Conservation (phyloP, 2,329 filamentous ascomycete genomes). For the Cylindrodendrum hubeiense region DNA sequence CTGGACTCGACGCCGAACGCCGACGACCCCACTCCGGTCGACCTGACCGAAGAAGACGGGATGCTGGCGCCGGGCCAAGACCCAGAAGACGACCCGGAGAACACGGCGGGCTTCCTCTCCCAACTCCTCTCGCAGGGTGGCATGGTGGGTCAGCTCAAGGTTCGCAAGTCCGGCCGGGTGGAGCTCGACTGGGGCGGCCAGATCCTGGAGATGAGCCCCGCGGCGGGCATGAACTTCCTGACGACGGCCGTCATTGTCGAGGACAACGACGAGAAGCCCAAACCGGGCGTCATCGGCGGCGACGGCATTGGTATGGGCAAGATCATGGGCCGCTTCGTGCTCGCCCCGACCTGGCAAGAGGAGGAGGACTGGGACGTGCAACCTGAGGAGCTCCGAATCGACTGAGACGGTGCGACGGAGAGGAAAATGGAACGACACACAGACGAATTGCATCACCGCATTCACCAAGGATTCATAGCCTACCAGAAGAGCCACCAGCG, state of each 20-base stretch:
- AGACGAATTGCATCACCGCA: not conserved
- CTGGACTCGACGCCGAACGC: conserved; percentile 48
- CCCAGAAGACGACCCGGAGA: conserved; percentile 48
- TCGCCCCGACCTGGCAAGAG: conserved; percentile 70
- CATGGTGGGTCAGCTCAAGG: conserved; percentile 70
- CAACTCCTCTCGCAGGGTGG: conserved; percentile 64
- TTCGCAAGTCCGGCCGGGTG: conserved; percentile 72
- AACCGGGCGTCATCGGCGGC: conserved; percentile 57
- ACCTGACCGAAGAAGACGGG: conserved; percentile 56
- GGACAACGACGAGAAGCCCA: conserved; percentile 65
- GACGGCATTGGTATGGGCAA: conserved; percentile 72
- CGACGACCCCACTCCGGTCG: conserved; percentile 48
- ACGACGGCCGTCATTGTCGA: conserved; percentile 72
- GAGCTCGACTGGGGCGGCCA: conserved; percentile 74
- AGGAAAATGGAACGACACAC: conserved; percentile 1
- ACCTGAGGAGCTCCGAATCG: conserved; percentile 48
- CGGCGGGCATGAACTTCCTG: conserved; percentile 67
- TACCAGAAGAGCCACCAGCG: not conserved
- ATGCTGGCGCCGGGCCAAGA: conserved; percentile 28
- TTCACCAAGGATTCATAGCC: not conserved
- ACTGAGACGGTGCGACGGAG: conserved; percentile 12
- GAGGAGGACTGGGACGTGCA: conserved; percentile 67
- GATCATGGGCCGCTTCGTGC: conserved; percentile 72
- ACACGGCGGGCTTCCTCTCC: conserved; percentile 51
- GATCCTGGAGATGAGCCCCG: conserved; percentile 63